Evolutionary conservation across 2,329 filamentous ascomycete species (phyloP), one percentile per base, ranked within the genome.

Genomic region (Capronia coronata): DNA sequence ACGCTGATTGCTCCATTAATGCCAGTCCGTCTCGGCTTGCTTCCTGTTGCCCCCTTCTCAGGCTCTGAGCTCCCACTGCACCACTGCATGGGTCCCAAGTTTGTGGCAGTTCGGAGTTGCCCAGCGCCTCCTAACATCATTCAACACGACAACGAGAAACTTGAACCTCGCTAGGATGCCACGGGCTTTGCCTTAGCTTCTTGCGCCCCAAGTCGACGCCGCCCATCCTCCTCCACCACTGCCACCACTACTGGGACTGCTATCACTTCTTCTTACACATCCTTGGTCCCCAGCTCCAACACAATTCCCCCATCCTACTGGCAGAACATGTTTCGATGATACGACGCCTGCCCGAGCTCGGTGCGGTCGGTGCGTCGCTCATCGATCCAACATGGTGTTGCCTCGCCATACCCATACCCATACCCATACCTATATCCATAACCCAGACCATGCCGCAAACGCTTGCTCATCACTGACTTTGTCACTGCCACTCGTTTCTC

Each of bases 261-360:
- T 16, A 13, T 34, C 5, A 14, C 13, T 13, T 13, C 14, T 13
- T 6, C 25, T 27, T 27, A 10, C 25, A 11, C 11, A 32, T 11
- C 29, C 29, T 32, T 10, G 29, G 29, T n/a, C 29, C n/a, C 29
- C 29, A 32, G 29, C 13, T 32, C 29, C 29, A 32, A 32, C 7
- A 37, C 34, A 37, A n/a, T 19, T 18, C 34, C 5, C n/a, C 18
- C 11, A 37, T 13, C 30, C 30, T 34, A 37, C 34, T 37, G 11
- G 34, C 7, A 32, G 29, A 19, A 37, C 8, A n/a, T 45, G 43
- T 35, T 14, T 38, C 18, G 40, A 42, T 42, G 47, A 43, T 49
- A 43, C 47, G 27, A 39, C 43, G 39, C n/a, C 14, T 37, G 34
- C 14, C 47, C 41, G 47, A 49, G 47, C 47, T 49, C 34, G 42